These are phyloP conservation scores for Salix udensis DNA, from an alignment of 345 rosid species.

Conservation along the genomic window DNA sequence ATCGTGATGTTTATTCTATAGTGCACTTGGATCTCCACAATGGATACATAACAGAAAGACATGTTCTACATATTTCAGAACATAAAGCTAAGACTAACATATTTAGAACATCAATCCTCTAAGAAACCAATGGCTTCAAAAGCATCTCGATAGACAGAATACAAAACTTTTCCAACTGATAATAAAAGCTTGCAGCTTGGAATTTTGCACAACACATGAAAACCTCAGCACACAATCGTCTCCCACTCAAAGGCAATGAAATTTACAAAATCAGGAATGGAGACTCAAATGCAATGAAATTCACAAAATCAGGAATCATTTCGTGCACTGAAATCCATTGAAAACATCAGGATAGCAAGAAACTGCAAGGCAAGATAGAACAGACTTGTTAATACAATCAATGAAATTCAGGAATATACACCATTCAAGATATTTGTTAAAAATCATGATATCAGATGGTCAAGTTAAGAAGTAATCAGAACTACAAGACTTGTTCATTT, in stretches of 20 bases:
- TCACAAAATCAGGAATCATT: background rate
- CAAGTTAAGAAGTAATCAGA: background rate
- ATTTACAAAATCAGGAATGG: background rate
- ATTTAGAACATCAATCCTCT: background rate
- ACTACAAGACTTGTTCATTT: background rate
- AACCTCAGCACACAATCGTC: background rate
- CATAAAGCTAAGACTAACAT: background rate
- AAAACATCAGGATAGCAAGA: background rate
- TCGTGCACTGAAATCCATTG: background rate
- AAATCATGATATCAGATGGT: background rate
- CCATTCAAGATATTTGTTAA: background rate
- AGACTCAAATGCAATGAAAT: background rate
- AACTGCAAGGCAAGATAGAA: background rate
- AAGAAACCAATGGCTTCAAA: background rate
- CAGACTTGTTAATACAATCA: background rate
- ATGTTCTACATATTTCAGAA: background rate
- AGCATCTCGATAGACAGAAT: background rate
- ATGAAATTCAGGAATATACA: background rate
- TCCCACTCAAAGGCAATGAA: background rate
- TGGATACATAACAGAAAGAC: background rate
- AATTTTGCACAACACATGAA: background rate
- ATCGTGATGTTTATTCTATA: background rate
- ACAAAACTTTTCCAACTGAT: background rate
- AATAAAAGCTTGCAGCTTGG: background rate
- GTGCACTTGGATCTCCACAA: background rate